Conservation (phyloP, 768 basidiomycete species). For the Pleurotus cornucopiae region DNA sequence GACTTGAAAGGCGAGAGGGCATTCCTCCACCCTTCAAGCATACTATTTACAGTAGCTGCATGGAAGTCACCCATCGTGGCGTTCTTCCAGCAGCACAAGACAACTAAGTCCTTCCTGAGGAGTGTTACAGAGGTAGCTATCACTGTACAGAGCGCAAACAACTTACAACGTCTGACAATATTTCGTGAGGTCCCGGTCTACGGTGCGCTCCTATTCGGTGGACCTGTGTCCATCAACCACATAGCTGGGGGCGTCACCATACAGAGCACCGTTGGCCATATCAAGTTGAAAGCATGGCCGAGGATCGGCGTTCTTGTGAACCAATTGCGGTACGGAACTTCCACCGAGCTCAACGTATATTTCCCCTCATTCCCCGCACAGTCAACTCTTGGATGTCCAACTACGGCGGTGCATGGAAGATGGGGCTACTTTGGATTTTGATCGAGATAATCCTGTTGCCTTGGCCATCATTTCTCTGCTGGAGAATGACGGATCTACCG, state of each 20-base stretch:
- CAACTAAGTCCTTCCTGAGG: conserved; percentile 79
- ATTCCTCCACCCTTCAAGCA: conserved; percentile 80
- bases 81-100: conserved; percentile 81
- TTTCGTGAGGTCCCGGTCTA: conserved; percentile 74
- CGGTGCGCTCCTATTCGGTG: conserved; percentile 81
- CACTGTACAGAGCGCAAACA: not conserved
- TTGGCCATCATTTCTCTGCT: conserved; percentile 28
- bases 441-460: conserved; percentile 49
- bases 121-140: conserved; percentile 76
- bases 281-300: conserved; percentile 81
- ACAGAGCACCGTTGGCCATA: conserved; percentile 42
- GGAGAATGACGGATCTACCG: not conserved
- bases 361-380: conserved; percentile 13
- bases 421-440: conserved; percentile 42
- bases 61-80: conserved; percentile 80
- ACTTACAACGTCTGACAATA: not conserved
- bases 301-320: conserved; percentile 88
- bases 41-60: conserved; percentile 65
- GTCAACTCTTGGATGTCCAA: conserved; percentile 57
- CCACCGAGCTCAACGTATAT: too few species aligned
- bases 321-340: conserved; percentile 60
- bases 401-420: conserved; percentile 59
- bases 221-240: conserved; percentile 73
- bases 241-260: conserved; percentile 73
- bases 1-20: conserved; percentile 63